Conservation (phyloP, 768 basidiomycete genomes). For the Sporobolomyces phaffii region DNA sequence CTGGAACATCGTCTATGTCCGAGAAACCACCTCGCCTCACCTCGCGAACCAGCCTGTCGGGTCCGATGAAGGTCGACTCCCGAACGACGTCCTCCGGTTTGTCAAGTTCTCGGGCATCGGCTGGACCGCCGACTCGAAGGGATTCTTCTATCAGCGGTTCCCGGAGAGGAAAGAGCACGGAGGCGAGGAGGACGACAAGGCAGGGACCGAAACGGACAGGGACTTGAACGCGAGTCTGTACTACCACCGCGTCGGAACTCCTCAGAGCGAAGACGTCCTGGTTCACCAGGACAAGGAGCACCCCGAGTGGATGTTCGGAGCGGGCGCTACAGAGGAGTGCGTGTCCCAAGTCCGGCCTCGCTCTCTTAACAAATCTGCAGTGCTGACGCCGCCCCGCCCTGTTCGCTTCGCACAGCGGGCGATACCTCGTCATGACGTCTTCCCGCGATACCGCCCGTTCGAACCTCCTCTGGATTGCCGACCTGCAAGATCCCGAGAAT, state of each 20-base stretch:
- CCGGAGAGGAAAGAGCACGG: conserved; percentile 55
- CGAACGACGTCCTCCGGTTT: conserved; percentile 60
- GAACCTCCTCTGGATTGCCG: conserved; percentile 66
- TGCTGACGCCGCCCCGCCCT: neutral
- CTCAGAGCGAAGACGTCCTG: conserved; percentile 62
- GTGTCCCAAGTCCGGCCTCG: conserved; percentile 24
- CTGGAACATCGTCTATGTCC: conserved; percentile 49
- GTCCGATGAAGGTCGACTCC: conserved; percentile 51
- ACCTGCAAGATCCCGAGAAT: conserved; percentile 52
- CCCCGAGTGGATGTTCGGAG: conserved; percentile 46
- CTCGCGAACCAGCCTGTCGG: conserved; percentile 43
- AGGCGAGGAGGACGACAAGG: conserved; percentile 52
- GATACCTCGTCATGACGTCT: conserved; percentile 31
- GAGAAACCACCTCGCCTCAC: conserved; percentile 60
- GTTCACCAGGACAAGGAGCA: conserved; percentile 58
- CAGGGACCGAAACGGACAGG: conserved; percentile 49
- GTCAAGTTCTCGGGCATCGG: conserved; percentile 68
- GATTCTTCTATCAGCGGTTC: conserved; percentile 77
- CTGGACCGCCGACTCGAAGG: conserved; percentile 73
- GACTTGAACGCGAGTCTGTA: conserved; percentile 52
- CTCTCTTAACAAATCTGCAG: neutral
- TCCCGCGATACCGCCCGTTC: conserved; percentile 38
- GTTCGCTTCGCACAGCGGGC: conserved; percentile 24
- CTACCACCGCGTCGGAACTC: conserved; percentile 67
- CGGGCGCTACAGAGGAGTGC: conserved; percentile 47